Conservation (phyloP, 306 rosid species). For the Herpetospermum pedunculosum region DNA sequence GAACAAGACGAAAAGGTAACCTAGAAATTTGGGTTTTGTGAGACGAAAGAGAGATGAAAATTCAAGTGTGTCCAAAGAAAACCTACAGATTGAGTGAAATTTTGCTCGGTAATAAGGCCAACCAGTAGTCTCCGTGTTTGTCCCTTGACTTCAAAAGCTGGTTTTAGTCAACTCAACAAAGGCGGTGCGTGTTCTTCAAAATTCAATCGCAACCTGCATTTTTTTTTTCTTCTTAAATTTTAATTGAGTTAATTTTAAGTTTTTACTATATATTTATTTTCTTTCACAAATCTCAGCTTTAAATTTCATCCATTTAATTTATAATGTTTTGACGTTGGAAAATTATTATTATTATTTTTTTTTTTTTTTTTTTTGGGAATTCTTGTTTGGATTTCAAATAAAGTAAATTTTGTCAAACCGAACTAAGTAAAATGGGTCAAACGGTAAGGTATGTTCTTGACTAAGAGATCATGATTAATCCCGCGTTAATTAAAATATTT, state of each 20-base stretch:
- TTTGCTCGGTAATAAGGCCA: not conserved
- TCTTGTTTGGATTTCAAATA: too few relatives aligned
- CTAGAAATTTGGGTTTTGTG: not conserved
- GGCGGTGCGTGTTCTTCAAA: conserved; percentile 3
- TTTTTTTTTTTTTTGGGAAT: too few relatives aligned
- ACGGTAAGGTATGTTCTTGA: too few relatives aligned
- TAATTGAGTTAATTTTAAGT: not conserved
- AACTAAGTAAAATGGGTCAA: too few relatives aligned
- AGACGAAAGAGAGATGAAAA: not conserved
- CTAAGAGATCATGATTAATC: too few relatives aligned
- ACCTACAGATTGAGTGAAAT: not conserved
- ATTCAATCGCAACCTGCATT: not conserved
- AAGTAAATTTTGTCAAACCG: too few relatives aligned
- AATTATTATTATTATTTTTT: too few relatives aligned
- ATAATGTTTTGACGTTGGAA: too few relatives aligned
- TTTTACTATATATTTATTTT: not conserved
- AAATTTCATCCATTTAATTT: not conserved
- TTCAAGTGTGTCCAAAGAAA: not conserved
- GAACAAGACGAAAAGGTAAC: not conserved
- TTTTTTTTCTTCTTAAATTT: not conserved
- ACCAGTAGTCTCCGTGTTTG: not conserved
- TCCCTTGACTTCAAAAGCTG: not conserved
- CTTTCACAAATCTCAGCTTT: not conserved
- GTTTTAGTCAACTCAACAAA: not conserved
- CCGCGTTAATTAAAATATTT: too few relatives aligned